Conservation (phyloP, 345 rosid species). For the Nephelium lappaceum region DNA sequence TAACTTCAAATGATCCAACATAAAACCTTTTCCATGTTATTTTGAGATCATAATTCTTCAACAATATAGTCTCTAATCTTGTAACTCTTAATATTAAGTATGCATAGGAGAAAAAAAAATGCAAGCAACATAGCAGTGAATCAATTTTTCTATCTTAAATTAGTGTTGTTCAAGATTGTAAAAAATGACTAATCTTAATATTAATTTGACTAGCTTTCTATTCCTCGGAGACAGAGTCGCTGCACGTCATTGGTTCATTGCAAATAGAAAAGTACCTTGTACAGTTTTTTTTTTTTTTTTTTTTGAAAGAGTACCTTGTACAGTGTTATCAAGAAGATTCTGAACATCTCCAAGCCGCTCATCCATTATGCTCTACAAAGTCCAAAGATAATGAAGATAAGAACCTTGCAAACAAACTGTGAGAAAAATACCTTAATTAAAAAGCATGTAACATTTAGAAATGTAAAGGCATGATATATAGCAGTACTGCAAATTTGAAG, state of each 20-base stretch:
- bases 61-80: neutral
- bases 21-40: neutral
- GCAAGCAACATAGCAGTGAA: neutral
- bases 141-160: neutral
- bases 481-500: slow-evolving; percentile 20
- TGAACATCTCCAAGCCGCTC: slow-evolving; percentile 61
- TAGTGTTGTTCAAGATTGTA: neutral
- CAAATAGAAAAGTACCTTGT: slow-evolving; percentile 58
- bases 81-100: neutral
- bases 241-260: slow-evolving; percentile 8
- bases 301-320: no score
- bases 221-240: neutral
- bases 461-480: neutral
- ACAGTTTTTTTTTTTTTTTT: no score
- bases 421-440: slow-evolving; percentile 10
- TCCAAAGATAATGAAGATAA: slow-evolving; percentile 33
- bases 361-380: slow-evolving; percentile 58
- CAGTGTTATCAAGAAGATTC: slow-evolving; percentile 79
- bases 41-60: slow-evolving; percentile 1
- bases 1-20: neutral
- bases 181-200: neutral
- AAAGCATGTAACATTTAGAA: slow-evolving; percentile 15
- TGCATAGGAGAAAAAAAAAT: neutral
- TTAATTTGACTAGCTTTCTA: neutral
- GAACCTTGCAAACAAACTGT: neutral